phyloP scores from a whole-genome alignment of 2,329 filamentous ascomycete genomes.

The Xylariaceae sp. region DNA sequence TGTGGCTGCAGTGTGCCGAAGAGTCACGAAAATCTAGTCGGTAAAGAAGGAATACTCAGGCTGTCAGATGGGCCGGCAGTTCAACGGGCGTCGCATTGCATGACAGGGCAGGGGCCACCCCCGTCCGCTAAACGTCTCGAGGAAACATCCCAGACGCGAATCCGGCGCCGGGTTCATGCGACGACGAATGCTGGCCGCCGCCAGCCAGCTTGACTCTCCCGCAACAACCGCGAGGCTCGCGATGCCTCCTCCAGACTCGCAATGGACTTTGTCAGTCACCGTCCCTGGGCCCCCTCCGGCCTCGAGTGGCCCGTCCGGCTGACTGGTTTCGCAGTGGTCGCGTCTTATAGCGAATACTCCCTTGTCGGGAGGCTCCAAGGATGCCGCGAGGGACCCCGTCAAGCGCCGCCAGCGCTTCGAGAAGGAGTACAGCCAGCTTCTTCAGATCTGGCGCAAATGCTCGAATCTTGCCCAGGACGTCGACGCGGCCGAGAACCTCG shows the following conservation, averaged over 20 bases:
- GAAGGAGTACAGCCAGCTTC: slow-evolving; percentile 55
- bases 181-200: background rate
- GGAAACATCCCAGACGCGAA: slow-evolving; percentile 10
- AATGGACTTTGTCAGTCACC: slow-evolving; percentile 50
- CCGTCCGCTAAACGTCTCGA: slow-evolving; percentile 6
- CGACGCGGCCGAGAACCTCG: slow-evolving; percentile 55
- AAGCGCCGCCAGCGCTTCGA: slow-evolving; percentile 60
- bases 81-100: background rate
- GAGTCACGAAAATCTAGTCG: too few species aligned
- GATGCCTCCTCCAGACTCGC: slow-evolving; percentile 39
- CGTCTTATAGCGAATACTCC: slow-evolving; percentile 57
- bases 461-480: slow-evolving; percentile 53
- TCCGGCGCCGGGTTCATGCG: slow-evolving; percentile 1
- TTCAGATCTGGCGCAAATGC: slow-evolving; percentile 55
- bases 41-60: too few species aligned
- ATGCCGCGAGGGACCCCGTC: slow-evolving; percentile 54
- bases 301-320: slow-evolving; percentile 5
- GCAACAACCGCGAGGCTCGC: slow-evolving; percentile 22
- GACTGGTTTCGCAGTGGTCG: slow-evolving; percentile 46
- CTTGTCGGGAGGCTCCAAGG: slow-evolving; percentile 49
- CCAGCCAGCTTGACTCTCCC: slow-evolving; percentile 1
- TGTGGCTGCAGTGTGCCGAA: too few species aligned
- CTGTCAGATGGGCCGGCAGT: background rate
- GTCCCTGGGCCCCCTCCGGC: background rate
- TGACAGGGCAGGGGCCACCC: background rate